Conservation (phyloP, 2,329 filamentous ascomycete species). For the Paracoccidioides brasiliensis region DNA sequence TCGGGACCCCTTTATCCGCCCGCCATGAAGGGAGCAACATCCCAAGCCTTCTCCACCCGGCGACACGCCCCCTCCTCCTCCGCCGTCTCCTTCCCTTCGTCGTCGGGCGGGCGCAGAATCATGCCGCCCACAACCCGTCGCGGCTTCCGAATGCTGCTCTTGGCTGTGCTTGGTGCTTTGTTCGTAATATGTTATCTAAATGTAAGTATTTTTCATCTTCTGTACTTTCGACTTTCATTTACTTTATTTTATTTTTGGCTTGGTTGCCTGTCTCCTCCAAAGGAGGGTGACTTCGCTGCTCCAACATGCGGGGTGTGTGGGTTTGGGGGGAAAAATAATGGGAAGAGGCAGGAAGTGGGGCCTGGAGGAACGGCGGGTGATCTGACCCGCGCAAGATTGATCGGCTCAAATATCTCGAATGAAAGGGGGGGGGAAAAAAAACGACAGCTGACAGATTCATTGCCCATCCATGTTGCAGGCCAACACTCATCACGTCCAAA, state of each 20-base stretch:
- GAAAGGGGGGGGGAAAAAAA: not conserved
- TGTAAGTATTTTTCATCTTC: slow-evolving; percentile 33
- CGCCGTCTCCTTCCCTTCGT: not conserved
- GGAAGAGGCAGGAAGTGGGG: no score
- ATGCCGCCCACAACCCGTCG: slow-evolving; percentile 61
- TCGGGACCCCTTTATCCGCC: not conserved
- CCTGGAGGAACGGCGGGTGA: no score
- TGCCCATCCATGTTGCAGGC: slow-evolving; percentile 17
- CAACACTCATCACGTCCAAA: slow-evolving; percentile 28
- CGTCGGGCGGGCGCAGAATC: not conserved
- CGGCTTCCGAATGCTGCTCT: slow-evolving; percentile 47
- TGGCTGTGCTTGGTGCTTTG: slow-evolving; percentile 51
- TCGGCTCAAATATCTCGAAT: no score
- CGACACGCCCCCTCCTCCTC: not conserved
- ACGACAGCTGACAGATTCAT: slow-evolving; percentile 2
- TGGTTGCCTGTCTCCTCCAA: not conserved
- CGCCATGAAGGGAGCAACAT: not conserved
- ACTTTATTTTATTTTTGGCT: not conserved
- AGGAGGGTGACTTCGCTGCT: not conserved
- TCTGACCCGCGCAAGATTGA: no score
- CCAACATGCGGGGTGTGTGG: no score
- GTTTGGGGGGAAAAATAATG: no score
- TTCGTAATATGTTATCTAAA: slow-evolving; percentile 62
- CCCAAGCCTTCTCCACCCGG: not conserved
- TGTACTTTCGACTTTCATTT: not conserved